Evolutionary conservation across 2,329 filamentous ascomycete species (phyloP).

Genomic region (Colletotrichum sp.): DNA sequence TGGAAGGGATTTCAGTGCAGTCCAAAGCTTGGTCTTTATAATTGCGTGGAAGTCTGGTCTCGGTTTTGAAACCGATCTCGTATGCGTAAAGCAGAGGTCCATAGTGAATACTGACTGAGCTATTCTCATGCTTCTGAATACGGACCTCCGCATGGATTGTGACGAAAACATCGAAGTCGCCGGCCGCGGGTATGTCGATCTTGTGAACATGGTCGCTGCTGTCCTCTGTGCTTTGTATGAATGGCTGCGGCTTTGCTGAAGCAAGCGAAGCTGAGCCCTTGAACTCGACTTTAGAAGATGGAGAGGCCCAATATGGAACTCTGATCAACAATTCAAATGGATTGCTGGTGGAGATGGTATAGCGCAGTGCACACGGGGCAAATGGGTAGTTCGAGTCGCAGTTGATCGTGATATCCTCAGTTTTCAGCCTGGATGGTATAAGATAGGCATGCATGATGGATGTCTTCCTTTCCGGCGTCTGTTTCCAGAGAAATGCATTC

Average conservation of each 20-base stretch:
- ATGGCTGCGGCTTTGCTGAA: background rate
- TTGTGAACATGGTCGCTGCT: background rate
- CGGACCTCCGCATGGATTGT: conserved; percentile 21
- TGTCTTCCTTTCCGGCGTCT: background rate
- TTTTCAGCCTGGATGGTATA: background rate
- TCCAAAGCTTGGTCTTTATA: conserved; percentile 22
- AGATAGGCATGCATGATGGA: background rate
- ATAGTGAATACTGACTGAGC: conserved; percentile 46
- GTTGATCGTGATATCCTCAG: conserved; percentile 27
- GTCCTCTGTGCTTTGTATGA: background rate
- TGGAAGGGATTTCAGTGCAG: conserved; percentile 28
- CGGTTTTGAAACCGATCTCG: conserved; percentile 33
- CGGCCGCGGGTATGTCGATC: background rate
- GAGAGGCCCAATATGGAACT: conserved; percentile 24
- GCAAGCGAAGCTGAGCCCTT: background rate
- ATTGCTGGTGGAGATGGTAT: conserved; percentile 28
- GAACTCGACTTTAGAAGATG: background rate
- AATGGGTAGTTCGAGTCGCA: conserved; percentile 52
- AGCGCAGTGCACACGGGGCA: conserved; percentile 24
- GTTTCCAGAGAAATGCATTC: background rate
- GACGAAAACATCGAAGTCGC: conserved; percentile 18
- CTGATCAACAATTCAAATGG: conserved; percentile 27
- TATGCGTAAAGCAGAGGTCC: conserved; percentile 48
- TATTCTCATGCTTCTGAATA: conserved; percentile 27
- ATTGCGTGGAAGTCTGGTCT: background rate